Evolutionary conservation across 1,284 basidiomycete genomes (phyloP).

Genomic region (Laetiporus sulphureus): DNA sequence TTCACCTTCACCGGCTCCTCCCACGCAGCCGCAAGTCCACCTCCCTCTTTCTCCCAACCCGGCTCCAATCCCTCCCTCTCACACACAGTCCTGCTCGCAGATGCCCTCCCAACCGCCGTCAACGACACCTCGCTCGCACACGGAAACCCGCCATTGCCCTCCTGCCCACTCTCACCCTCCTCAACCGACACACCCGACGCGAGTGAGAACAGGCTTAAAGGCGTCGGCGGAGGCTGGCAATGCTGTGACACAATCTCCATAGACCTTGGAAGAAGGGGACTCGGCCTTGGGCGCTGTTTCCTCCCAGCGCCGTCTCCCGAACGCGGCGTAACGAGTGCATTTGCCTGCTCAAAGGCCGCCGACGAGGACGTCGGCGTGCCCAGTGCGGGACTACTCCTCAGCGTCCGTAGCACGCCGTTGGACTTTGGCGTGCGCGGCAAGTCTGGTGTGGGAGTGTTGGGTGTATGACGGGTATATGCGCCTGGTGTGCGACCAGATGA

Average conservation of each 20-base stretch:
- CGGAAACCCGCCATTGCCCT: too few species aligned
- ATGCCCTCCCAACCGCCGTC: slow-evolving; percentile 18
- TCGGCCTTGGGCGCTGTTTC: background rate
- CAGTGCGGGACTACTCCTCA: background rate
- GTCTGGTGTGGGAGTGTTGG: background rate
- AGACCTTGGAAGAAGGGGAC: slow-evolving; percentile 1
- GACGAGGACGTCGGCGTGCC: background rate
- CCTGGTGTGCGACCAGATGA: background rate
- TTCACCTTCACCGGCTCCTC: background rate
- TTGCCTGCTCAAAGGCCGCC: background rate
- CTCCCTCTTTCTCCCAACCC: slow-evolving; percentile 5
- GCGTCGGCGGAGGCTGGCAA: slow-evolving; percentile 1
- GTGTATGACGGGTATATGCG: background rate
- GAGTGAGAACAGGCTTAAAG: background rate
- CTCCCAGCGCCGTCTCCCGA: background rate
- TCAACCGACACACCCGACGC: slow-evolving; percentile 2
- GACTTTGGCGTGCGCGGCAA: background rate
- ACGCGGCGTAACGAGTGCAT: too few species aligned
- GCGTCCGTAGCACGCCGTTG: background rate
- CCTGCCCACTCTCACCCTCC: background rate
- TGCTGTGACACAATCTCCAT: background rate
- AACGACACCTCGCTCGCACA: slow-evolving; percentile 2
- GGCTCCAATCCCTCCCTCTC: background rate
- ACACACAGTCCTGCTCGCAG: background rate
- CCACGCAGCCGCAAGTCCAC: too few species aligned